Base-by-base conservation (phyloP, 2,329 filamentous ascomycete species). In the Teratosphaeriaceae sp. region DNA sequence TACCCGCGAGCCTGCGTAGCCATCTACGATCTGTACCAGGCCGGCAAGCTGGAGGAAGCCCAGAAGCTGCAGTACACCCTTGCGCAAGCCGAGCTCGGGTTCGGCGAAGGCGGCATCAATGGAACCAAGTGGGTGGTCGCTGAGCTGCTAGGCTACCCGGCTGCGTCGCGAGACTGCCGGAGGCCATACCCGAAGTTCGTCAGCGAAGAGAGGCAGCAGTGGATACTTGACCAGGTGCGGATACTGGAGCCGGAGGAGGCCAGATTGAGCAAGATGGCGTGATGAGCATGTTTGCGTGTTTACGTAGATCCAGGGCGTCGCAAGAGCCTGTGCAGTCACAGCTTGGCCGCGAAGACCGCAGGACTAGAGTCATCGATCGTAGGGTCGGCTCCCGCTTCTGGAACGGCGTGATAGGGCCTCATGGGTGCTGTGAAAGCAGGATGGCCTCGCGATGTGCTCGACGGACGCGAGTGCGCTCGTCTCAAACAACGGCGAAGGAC, bases 61-160 rank as follows among this genome's bases (percentile, higher is more conserved):
- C 65, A 68, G 20, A 62, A 64, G 2, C 62, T 73, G 3, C 75
- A 79, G 57, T 61, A 73, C 39, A 66, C 73, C 58, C 63, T 78
- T 27, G 72, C 70, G 5, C 62, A 70, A 52, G 67, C 69, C 44
- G 76, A 79, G 63, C 75, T 70, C 68, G 76, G 72, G 1, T 76
- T 80, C 41, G 73, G 62, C 21, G 76, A 76, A 56, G 72, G 73
- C 3, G 75, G 74, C n/a, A 76, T 80, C 56, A 78, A 78, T 52
- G 75, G 76, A 8, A 79, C 72, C 6, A 79, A 79, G 57, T 79
- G 72, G 68, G 68, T 77, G n/a, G 74, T 78, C 26, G 72, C 70
- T 27, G 71, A 76, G 54, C 57, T 72, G 20, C 63, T 63, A 15
- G 74, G 72, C n/a, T 79, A 79, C 52, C 68, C 73, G 1, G 56